Evolutionary conservation across 1,284 basidiomycete genomes (phyloP).

Genomic region (Rhodotorula sp.): DNA sequence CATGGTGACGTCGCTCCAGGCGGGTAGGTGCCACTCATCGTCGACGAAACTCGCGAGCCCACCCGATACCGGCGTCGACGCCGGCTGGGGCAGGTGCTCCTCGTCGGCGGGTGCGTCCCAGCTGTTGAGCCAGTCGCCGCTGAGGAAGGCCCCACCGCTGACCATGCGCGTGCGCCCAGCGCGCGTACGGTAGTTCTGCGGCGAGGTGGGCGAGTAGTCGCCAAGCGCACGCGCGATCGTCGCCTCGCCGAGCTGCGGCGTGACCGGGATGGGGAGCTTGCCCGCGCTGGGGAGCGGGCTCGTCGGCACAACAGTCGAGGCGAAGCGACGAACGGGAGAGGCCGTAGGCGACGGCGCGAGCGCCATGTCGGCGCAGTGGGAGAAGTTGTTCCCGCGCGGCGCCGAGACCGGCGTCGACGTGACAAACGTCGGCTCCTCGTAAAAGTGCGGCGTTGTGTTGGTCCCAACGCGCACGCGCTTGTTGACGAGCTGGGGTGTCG

Average conservation of each 20-base stretch:
- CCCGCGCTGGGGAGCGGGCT: background rate
- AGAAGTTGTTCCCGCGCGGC: slow-evolving; percentile 22
- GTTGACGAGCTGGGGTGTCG: slow-evolving; percentile 5
- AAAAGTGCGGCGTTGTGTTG: slow-evolving; percentile 26
- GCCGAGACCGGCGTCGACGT: slow-evolving; percentile 21
- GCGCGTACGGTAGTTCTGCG: slow-evolving; percentile 25
- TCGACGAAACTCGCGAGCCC: slow-evolving; percentile 2
- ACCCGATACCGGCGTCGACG: background rate
- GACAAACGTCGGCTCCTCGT: slow-evolving; percentile 35
- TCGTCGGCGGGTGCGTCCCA: slow-evolving; percentile 2
- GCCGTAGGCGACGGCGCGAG: slow-evolving; percentile 35
- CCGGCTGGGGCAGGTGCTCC: background rate
- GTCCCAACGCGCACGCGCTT: slow-evolving; percentile 22
- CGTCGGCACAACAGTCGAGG: background rate
- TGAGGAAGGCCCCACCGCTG: slow-evolving; percentile 31
- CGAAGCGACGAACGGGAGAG: slow-evolving; percentile 32
- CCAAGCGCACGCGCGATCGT: slow-evolving; percentile 9
- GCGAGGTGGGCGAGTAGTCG: slow-evolving; percentile 41
- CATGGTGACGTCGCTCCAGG: slow-evolving; percentile 34
- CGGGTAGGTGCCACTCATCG: background rate
- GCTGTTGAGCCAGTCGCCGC: slow-evolving; percentile 13
- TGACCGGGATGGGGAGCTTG: slow-evolving; percentile 28
- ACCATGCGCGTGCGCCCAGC: slow-evolving; percentile 26
- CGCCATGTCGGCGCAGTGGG: slow-evolving; percentile 24
- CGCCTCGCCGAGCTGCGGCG: slow-evolving; percentile 28